A percentile compares a stretch with the other conserved stretches of the same genome.
phyloP scores from a whole-genome alignment of 176 grass and related monocot species.

The Triticum dicoccoides region DNA sequence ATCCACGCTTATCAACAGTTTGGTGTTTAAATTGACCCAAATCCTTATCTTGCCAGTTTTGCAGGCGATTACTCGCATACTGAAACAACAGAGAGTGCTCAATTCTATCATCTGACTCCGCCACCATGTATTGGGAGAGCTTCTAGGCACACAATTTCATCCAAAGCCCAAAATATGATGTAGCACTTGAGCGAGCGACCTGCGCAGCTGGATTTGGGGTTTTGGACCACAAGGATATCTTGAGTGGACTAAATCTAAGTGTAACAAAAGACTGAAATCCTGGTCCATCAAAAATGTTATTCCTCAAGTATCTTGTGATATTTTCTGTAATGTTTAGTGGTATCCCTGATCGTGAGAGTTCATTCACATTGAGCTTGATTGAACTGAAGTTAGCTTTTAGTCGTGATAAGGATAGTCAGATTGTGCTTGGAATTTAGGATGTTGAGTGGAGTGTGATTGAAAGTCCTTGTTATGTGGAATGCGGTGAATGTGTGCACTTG shows the following conservation, averaged over 20 bases:
- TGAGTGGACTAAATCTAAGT: conserved; percentile 25
- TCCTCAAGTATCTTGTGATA: background rate
- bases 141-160: background rate
- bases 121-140: background rate
- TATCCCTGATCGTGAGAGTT: conserved; percentile 15
- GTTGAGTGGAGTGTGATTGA: background rate
- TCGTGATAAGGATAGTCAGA: background rate
- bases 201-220: conserved; percentile 22
- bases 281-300: background rate
- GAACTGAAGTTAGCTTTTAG: conserved; percentile 17
- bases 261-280: conserved; percentile 9
- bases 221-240: conserved; percentile 24
- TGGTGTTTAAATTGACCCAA: background rate
- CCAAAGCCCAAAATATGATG: conserved; percentile 6
- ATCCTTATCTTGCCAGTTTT: background rate
- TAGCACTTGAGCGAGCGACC: background rate
- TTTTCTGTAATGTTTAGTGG: conserved; percentile 11
- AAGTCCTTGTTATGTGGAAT: background rate
- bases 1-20: background rate
- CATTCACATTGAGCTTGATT: background rate
- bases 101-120: background rate
- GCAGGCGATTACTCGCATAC: conserved; percentile 8
- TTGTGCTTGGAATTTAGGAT: background rate
- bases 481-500: background rate
- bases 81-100: background rate